Base-by-base conservation (phyloP, 2,329 filamentous ascomycete genomes). In the Trichoderma semiorbis region DNA sequence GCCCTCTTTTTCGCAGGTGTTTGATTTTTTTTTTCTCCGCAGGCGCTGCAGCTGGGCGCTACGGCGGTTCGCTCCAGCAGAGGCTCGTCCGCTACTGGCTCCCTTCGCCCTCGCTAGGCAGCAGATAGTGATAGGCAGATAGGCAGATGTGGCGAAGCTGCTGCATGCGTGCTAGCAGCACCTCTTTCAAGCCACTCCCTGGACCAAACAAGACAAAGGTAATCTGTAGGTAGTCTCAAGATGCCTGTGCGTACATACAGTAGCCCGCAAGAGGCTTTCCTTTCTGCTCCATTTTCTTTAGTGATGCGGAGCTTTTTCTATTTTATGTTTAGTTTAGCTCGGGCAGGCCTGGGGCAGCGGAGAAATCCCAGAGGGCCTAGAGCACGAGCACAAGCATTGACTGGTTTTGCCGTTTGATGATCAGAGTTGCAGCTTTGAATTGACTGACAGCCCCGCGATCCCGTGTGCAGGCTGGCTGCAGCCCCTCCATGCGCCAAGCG, bases 111-210 rank as follows among this genome's bases (percentile, higher is more conserved):
- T 55, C 24, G 32, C 64, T 67, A 67, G 55, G 55, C 57, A 61
- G 36, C 55, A 58, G 24, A 43, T 28, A 24, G 65, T 24, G 24
- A 64, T 32, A 60, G 30, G 55, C 34, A 60, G 55, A 68, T 68
- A 50, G 57, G 57, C 67, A 62, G 39, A 69, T 69, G 67, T 69
- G 67, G 67, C 67, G 67, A 62, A 69, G 67, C 67, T 69, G 43
- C 67, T 69, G 55, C 64, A 67, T 43, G 64, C 47, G 55, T 55
- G 50, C 64, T 67, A 67, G 64, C 53, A 57, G 24, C 32, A 43
- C 64, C 24, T 21, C 28, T 28, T 43, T 39, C 60, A 12, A 63
- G 60, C 24, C 60, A 47, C 60, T 43, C 12, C 57, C 57, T 53
- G 47, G n/a, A 53, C 47, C 47, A 53, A 53, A 53, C 47, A 24